Conservation (phyloP, 2,329 filamentous ascomycete genomes). For the Monosporascus sp. region DNA sequence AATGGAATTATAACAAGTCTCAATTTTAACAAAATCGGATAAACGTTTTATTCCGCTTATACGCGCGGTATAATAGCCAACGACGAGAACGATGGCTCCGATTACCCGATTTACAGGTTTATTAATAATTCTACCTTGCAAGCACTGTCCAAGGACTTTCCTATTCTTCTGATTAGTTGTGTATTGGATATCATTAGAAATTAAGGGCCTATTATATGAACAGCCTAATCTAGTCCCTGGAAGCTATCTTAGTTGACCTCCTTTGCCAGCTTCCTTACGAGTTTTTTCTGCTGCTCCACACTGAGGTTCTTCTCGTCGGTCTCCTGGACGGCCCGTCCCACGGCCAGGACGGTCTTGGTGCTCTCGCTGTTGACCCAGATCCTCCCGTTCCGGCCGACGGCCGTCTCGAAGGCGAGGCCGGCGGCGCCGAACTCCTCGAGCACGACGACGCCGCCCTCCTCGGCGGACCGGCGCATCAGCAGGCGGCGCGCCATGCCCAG, state of each 20-base stretch:
- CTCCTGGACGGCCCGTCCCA: conserved; percentile 72
- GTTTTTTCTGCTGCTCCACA: conserved; percentile 62
- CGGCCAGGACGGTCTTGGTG: conserved; percentile 65
- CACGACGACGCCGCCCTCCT: conserved; percentile 62
- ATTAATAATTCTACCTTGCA: no score
- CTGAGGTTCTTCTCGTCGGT: conserved; percentile 65
- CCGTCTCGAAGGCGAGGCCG: conserved; percentile 86
- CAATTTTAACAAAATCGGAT: no score
- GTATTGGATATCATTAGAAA: no score
- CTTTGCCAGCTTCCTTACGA: conserved; percentile 63
- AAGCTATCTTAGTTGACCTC: conserved; percentile 39
- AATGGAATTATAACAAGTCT: no score
- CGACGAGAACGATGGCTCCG: no score
- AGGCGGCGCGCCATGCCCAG: conserved; percentile 76
- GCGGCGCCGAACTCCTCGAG: conserved; percentile 72
- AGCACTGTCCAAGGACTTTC: no score
- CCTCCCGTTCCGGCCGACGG: conserved; percentile 85
- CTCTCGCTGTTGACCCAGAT: conserved; percentile 85
- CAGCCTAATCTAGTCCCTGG: no score
- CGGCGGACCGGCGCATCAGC: conserved; percentile 58
- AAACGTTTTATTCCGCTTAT: no score
- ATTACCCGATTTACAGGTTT: no score
- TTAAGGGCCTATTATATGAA: no score
- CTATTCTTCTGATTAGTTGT: no score
- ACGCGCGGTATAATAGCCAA: no score